Base-by-base conservation (phyloP, 2,329 filamentous ascomycete species). In the Trichocomaceae sp. region DNA sequence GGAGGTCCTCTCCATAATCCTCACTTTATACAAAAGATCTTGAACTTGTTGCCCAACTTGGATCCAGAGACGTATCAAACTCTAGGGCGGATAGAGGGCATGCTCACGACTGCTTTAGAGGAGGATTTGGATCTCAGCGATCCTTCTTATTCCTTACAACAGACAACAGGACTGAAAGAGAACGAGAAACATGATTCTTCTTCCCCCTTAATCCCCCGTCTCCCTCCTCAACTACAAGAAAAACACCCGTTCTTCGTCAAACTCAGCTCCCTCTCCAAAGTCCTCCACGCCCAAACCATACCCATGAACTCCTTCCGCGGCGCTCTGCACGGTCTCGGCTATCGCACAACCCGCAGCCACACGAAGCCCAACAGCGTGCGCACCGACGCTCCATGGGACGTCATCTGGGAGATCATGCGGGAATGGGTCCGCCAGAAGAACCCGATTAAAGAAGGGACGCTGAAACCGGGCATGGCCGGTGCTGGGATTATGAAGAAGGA, bases 371-470 rank as follows among this genome's bases (percentile, higher is more conserved):
- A 91, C 23, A 93, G 88, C 64, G 84, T 97, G 71, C 95, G 95
- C 75, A 97, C 93, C 0, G 84, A 97, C 71, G 93, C 93, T 13
- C 88, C 91, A 0, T 99, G 90, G 90, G 78, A 78, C 4, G 84
- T 89, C 0, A 81, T 99, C 47, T 97, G 93, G 91, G 87, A 95
- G 67, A 77, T 97, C 26, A 93, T 97, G 83, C 81, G 88, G 23
- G 90, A 96, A 72, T 99, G 90, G 90, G 83, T 88, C 13, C 82
- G 86, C 22, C 90, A 95, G 67, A 87, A 86, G 64, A 79, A 82
- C 0, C 90, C 91, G 0, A 78, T 95, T 56, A 95, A 88, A 66
- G 82, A 85, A 35, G 82, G 81, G 19, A 19, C 20, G 1, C 83
- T 83, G 19, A 53, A 53, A 17, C 78, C 83, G 41, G 80, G 80